phyloP scores from a whole-genome alignment of 495 filamentous ascomycete species.

The Gamarada debralockiae region DNA sequence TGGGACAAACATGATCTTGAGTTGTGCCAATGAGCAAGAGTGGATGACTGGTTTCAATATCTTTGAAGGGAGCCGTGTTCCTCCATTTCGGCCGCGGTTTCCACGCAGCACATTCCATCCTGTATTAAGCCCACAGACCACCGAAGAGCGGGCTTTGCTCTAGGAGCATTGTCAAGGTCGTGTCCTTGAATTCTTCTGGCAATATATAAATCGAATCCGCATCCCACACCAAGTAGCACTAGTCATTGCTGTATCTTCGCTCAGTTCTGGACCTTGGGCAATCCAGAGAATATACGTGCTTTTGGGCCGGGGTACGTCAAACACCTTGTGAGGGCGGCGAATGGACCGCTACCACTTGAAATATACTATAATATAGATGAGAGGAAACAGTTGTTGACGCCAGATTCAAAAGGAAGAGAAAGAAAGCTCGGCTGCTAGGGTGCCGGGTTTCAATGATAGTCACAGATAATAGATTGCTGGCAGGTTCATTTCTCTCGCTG shows the following conservation, averaged over 20 bases:
- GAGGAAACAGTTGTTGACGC: no score
- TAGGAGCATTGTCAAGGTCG: neutral
- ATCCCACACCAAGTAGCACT: neutral
- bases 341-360: no score
- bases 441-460: no score
- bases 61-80: slow-evolving; percentile 34
- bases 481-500: no score
- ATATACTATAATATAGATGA: no score
- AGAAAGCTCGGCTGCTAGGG: no score
- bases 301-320: no score
- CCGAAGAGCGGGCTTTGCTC: neutral
- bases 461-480: no score
- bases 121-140: slow-evolving; percentile 49
- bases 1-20: slow-evolving; percentile 53
- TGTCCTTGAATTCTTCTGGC: neutral
- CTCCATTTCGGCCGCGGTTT: slow-evolving; percentile 53
- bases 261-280: neutral
- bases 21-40: slow-evolving; percentile 52
- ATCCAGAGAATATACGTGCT: no score
- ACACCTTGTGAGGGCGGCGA: no score
- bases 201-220: neutral
- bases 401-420: no score
- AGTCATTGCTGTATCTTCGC: neutral
- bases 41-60: slow-evolving; percentile 40
- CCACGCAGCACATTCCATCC: slow-evolving; percentile 58